These are phyloP conservation scores for Aspergillus sclerotiicarbonarius DNA, from an alignment of 495 filamentous ascomycete genomes.

Conservation along the genomic window DNA sequence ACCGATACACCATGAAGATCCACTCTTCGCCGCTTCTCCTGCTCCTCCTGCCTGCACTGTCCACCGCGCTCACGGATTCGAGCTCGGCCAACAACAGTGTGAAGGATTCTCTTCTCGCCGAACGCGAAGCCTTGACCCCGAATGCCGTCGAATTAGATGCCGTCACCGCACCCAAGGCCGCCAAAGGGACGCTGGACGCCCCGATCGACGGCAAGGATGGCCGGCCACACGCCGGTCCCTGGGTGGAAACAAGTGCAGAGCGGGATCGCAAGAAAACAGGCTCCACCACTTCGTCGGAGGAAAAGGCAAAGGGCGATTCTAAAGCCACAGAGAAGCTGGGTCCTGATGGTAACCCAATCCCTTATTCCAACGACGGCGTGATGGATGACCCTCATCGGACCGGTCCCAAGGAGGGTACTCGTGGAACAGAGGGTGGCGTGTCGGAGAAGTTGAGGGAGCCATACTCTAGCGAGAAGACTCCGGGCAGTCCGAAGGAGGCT, in stretches of 20 bases:
- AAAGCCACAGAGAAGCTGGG: constrained; percentile 37
- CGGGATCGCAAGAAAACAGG: constrained; percentile 54
- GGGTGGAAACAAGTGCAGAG: constrained; percentile 67
- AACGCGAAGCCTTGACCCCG: constrained; percentile 22
- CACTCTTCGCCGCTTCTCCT: constrained; percentile 32
- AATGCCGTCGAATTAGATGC: constrained; percentile 22
- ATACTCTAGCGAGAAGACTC: constrained; percentile 67
- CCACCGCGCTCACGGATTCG: constrained; percentile 26
- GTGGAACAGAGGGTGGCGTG: constrained; percentile 82
- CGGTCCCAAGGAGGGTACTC: constrained; percentile 77
- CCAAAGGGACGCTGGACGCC: constrained; percentile 74
- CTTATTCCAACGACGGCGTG: constrained; percentile 77
- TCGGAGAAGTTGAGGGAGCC: constrained; percentile 78
- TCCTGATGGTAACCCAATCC: constrained; percentile 68
- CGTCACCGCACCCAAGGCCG: constrained; percentile 19
- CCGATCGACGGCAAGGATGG: constrained; percentile 96
- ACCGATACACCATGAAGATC: constrained; percentile 33
- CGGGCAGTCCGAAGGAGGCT: constrained; percentile 78
- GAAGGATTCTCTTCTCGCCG: constrained; percentile 16
- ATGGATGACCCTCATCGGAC: constrained; percentile 81
- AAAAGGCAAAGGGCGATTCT: constrained; percentile 27
- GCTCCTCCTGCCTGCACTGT: constrained; percentile 37
- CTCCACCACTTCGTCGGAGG: constrained; percentile 21
- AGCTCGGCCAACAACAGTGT: constrained; percentile 16
- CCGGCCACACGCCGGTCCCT: constrained; percentile 88